Base-by-base conservation (phyloP, 2,329 filamentous ascomycete species). In the Aspergillus sp. region DNA sequence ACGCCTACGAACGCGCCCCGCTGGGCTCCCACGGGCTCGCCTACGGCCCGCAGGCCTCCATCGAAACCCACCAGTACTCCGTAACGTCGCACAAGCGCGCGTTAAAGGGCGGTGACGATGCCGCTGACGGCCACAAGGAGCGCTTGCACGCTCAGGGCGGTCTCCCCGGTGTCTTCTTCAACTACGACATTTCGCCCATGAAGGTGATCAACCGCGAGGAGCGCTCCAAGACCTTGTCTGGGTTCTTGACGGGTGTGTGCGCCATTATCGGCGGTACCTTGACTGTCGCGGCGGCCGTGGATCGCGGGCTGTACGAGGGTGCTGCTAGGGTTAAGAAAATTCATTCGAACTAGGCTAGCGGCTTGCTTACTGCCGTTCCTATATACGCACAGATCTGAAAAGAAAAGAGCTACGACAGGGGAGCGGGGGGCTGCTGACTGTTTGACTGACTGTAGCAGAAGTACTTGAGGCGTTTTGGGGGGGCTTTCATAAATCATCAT, bases 161-260 rank as follows among this genome's bases (percentile, higher is more conserved):
- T 55, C 97, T 98, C 59, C 93, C 93, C 0, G 93, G 93, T 39
- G 90, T 98, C 9, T 98, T 98, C 75, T 97, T 98, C 74, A 94
- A 89, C 55, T 98, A 98, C 60, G 93, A 98, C 60, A 98, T 98
- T 67, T 97, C 91, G 2, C 93, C 93, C 4, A 98, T 98, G 93
- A 98, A 97, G 73, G 91, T 98, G 51, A 86, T 98, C 71, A 98
- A 98, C 74, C 85, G 90, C 46, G 94, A 98, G 73, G 85, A 87
- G 56, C 81, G 88, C 41, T 76, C 83, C 50, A 97, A 97, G 76
- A 86, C 85, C 4, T 94, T 98, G 66, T 82, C 88, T 0, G 87
- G 87, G 12, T 98, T 98, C 75, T 70, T 98, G 48, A 91, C 93
- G 1, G 93, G 93, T 42, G 81, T 98, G 19, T 98, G 93, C 67